phyloP scores from a whole-genome alignment of 257 asterid genomes.

The Solanum boliviense region DNA sequence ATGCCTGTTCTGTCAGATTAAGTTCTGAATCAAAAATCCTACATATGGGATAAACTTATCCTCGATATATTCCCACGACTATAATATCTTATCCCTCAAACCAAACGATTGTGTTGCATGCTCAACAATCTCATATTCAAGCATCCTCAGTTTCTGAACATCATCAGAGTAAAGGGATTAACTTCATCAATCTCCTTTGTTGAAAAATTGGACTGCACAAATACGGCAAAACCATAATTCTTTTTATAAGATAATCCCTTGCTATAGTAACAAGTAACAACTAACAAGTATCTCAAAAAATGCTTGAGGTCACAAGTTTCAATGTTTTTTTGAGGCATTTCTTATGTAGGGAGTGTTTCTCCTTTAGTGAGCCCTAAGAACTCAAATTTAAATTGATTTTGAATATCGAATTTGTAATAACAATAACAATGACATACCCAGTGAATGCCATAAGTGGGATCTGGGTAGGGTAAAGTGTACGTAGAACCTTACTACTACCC shows the following conservation, averaged over 20 bases:
- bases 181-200: background rate
- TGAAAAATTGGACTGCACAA: background rate
- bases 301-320: background rate
- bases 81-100: background rate
- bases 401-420: background rate
- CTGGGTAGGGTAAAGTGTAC: background rate
- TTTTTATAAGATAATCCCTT: background rate
- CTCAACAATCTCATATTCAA: background rate
- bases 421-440: background rate
- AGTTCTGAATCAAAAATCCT: background rate
- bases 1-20: background rate
- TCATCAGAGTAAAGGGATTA: background rate
- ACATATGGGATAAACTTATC: background rate
- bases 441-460: background rate
- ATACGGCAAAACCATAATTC: background rate
- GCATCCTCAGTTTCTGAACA: background rate
- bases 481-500: background rate
- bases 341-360: background rate
- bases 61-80: background rate
- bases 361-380: background rate
- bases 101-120: background rate
- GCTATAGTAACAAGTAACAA: background rate
- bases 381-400: background rate
- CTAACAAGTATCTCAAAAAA: background rate
- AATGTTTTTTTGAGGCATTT: background rate